phyloP scores from a whole-genome alignment of 768 basidiomycete genomes.

The Leccinum uliginosum region DNA sequence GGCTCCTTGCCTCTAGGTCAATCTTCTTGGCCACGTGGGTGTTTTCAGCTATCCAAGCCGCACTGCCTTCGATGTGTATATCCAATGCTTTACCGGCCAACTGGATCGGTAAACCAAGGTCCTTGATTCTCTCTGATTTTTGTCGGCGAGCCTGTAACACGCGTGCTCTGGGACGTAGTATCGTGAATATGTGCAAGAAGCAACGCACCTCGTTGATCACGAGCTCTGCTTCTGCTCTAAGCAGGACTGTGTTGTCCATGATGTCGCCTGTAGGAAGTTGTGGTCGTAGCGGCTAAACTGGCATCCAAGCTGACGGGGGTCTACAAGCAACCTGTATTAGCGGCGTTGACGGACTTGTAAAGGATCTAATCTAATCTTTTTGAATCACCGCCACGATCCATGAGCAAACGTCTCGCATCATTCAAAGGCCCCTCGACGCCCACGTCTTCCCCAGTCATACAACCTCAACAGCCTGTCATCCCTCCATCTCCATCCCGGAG shows the following conservation, averaged over 20 bases:
- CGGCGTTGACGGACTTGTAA: background rate
- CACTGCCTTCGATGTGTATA: slow-evolving; percentile 56
- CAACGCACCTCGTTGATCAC: slow-evolving; percentile 25
- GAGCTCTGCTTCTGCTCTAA: slow-evolving; percentile 31
- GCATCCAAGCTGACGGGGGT: background rate
- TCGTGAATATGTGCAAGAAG: background rate
- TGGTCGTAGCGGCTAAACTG: background rate
- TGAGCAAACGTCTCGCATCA: slow-evolving; percentile 64
- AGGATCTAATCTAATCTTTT: slow-evolving; percentile 22
- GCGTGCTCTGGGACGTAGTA: background rate
- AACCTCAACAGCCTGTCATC: slow-evolving; percentile 33
- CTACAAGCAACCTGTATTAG: no score
- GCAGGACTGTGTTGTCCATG: slow-evolving; percentile 28
- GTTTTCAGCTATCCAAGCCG: slow-evolving; percentile 88
- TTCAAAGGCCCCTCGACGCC: slow-evolving; percentile 81
- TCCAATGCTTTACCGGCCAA: slow-evolving; percentile 72
- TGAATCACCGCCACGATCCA: slow-evolving; percentile 13
- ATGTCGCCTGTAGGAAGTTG: background rate
- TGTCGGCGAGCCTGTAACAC: slow-evolving; percentile 55
- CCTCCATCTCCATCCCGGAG: slow-evolving; percentile 37
- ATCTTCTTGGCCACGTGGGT: slow-evolving; percentile 69
- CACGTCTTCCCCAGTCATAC: slow-evolving; percentile 56
- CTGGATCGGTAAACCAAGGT: slow-evolving; percentile 74
- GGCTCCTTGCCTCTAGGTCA: slow-evolving; percentile 62
- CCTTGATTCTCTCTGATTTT: slow-evolving; percentile 68